Percentiles rank a stretch among this genome's conserved stretches.
phyloP scores from a whole-genome alignment of 2,329 filamentous ascomycete genomes.

The Metarhizium sp. region DNA sequence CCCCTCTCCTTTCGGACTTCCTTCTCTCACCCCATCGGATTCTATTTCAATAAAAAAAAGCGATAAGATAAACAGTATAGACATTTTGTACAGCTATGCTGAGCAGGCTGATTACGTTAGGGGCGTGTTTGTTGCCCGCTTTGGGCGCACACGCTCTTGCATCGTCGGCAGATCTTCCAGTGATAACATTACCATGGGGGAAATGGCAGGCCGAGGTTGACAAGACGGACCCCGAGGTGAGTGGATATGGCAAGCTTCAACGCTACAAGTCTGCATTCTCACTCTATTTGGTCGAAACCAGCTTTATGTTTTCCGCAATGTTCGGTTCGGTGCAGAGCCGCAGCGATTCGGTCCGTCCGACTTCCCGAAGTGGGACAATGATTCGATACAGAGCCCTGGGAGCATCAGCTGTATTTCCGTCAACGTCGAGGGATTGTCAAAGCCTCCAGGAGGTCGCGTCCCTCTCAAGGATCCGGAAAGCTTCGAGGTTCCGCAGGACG shows the following conservation, averaged over 20 bases:
- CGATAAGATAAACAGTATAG: too few species aligned
- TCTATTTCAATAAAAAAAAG: too few species aligned
- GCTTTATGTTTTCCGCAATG: background rate
- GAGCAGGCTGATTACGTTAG: background rate
- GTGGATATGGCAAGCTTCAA: background rate
- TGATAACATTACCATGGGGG: background rate
- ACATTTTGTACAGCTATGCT: background rate
- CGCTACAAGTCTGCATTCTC: background rate
- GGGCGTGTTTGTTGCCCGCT: background rate
- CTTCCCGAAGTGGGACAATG: background rate
- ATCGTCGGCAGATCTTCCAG: background rate
- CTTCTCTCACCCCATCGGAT: too few species aligned
- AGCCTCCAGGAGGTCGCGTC: background rate
- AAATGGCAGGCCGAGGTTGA: background rate
- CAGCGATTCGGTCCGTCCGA: background rate
- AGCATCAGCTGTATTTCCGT: background rate
- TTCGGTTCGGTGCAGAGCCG: background rate
- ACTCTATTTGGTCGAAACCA: background rate
- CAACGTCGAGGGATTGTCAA: background rate
- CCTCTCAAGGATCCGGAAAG: background rate
- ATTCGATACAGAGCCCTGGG: background rate
- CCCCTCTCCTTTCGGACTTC: too few species aligned
- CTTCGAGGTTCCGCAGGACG: conserved; percentile 7
- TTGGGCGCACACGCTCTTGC: background rate
- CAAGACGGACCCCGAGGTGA: background rate